A percentile compares a stretch with the other conserved stretches of the same genome.
Conservation (phyloP, 495 filamentous ascomycete genomes). For the Niebla homalea region DNA sequence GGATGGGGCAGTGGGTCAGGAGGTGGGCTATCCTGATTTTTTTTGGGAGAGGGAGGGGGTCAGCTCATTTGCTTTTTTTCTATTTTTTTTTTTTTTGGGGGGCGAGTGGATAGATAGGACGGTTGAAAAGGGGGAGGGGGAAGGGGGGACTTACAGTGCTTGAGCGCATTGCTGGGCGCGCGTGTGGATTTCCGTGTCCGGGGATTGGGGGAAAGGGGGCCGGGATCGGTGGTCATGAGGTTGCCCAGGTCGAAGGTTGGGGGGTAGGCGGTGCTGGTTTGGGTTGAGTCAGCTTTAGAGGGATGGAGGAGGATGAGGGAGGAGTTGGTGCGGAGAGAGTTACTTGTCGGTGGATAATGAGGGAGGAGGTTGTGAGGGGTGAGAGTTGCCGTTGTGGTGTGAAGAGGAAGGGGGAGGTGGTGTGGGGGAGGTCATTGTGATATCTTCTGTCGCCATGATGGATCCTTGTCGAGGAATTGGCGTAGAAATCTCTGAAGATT, state of each 20-base stretch:
- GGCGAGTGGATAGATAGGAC: no score
- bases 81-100: no score
- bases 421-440: neutral
- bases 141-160: slow-evolving; percentile 31
- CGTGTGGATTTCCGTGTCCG: slow-evolving; percentile 42
- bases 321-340: neutral
- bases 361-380: neutral
- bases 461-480: neutral
- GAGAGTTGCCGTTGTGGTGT: slow-evolving; percentile 6
- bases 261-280: slow-evolving; percentile 70
- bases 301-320: neutral
- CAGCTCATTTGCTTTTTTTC: no score
- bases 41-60: no score
- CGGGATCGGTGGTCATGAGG: slow-evolving; percentile 67
- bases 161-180: slow-evolving; percentile 79
- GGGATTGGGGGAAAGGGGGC: slow-evolving; percentile 45
- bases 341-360: neutral
- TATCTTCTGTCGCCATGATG: neutral
- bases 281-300: slow-evolving; percentile 25
- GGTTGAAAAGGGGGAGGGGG: no score
- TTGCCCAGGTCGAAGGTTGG: slow-evolving; percentile 87
- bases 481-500: neutral
- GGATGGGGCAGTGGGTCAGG: slow-evolving; percentile 69
- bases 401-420: neutral
- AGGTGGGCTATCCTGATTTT: slow-evolving; percentile 56